These are phyloP conservation scores for Neophaeococcomyces aloes DNA, from an alignment of 2,329 filamentous ascomycete species.

Conservation along the genomic window DNA sequence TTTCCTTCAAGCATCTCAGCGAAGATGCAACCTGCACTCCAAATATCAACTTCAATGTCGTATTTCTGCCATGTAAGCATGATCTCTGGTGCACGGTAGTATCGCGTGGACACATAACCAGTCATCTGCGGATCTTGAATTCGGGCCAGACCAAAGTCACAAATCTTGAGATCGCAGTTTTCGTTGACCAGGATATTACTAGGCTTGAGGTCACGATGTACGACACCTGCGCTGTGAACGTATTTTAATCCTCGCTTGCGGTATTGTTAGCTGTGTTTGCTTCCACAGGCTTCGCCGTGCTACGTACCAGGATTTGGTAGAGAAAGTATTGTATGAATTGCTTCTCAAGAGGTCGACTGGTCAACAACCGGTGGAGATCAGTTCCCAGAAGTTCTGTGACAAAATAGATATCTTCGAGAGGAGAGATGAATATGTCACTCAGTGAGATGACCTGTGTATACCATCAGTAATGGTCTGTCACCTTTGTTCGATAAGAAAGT, in stretches of 20 bases:
- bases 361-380: slow-evolving; percentile 88
- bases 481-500: slow-evolving; percentile 8
- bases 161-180: slow-evolving; percentile 99
- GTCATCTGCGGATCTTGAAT: slow-evolving; percentile 99
- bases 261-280: not conserved
- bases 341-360: slow-evolving; percentile 91
- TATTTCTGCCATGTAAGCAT: slow-evolving; percentile 99
- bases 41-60: slow-evolving; percentile 97
- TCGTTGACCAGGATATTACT: slow-evolving; percentile 99
- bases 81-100: slow-evolving; percentile 97
- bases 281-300: slow-evolving; percentile 6
- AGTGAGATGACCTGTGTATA: slow-evolving; percentile 74
- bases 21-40: slow-evolving; percentile 98
- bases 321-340: slow-evolving; percentile 99
- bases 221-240: slow-evolving; percentile 94
- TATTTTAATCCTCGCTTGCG: slow-evolving; percentile 89
- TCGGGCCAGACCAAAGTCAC: slow-evolving; percentile 92
- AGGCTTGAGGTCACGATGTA: slow-evolving; percentile 94
- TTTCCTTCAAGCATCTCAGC: slow-evolving; percentile 99
- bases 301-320: slow-evolving; percentile 88
- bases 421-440: slow-evolving; percentile 99
- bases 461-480: slow-evolving; percentile 15
- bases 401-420: slow-evolving; percentile 97
- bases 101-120: slow-evolving; percentile 94
- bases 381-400: slow-evolving; percentile 96